Base-by-base conservation (phyloP, 805 yeast genomes). In the Candida coleopterorum region DNA sequence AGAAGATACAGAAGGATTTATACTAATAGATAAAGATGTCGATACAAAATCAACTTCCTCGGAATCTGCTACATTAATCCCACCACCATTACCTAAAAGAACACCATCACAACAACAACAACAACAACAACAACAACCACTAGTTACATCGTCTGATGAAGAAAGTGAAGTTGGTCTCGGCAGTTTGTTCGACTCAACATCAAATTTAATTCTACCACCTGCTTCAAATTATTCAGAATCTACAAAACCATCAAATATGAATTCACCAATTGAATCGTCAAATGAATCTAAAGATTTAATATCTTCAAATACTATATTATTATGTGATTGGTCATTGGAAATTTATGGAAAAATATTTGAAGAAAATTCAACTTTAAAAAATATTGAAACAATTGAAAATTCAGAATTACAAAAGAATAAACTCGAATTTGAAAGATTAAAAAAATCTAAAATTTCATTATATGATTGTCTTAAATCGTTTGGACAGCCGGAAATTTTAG, bases 401-500 rank as follows among this genome's bases (percentile, higher is more conserved):
- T 67, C 63, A 1, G 81, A 75, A 42, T 60, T 82, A 26, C 81
- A 74, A 43, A 60, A 54, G n/a, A 68, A 62, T 39, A 72, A 67
- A 46, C 53, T 53, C 2, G 40, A 43, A 23, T 48, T 64, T 27
- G 56, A 50, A 27, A 51, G 49, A 53, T 59, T 68, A 38, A 65
- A 68, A 23, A 72, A 81, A 15, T 65, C 84, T 0, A 67, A 56
- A 15, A 52, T 68, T 12, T 56, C 67, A 6, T 50, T 90, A 14
- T 74, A 77, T 43, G 90, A 85, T 47, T 90, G 97, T 53, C 55
- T 90, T 31, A 71, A 73, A 15, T 53, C 77, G 40, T 90, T 90
- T 50, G 77, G 94, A 14, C 74, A 76, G 34, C 81, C 94, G 0
- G 98, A 90, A 55, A 77, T 88, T 2, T 68, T 90, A 30, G 86